These are phyloP conservation scores for Cryoendolithus antarcticus DNA, from an alignment of 2,329 filamentous ascomycete species.

Conservation along the genomic window DNA sequence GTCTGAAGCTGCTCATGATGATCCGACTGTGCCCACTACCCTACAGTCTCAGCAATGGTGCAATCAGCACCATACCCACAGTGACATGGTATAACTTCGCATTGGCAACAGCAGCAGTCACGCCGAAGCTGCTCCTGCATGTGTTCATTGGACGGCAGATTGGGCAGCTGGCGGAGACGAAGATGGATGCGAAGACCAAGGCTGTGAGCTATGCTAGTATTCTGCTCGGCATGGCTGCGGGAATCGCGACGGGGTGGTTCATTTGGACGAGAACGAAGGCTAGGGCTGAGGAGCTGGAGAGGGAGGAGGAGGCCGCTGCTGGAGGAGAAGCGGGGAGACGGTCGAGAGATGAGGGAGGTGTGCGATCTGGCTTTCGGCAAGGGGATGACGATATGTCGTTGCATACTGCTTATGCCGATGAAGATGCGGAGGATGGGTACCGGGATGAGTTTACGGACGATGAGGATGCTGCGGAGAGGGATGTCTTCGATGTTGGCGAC, in stretches of 20 bases:
- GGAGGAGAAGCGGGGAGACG: conserved; percentile 8
- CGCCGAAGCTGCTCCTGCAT: conserved; percentile 80
- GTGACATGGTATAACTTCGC: conserved; percentile 66
- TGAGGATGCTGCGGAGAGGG: conserved; percentile 30
- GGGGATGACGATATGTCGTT: conserved; percentile 38
- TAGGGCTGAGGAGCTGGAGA: conserved; percentile 37
- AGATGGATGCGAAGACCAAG: conserved; percentile 70
- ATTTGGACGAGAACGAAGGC: conserved; percentile 58
- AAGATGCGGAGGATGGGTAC: conserved; percentile 28
- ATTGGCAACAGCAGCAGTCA: conserved; percentile 67
- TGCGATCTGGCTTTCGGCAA: conserved; percentile 28
- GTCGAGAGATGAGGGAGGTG: background rate
- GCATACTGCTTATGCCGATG: conserved; percentile 41
- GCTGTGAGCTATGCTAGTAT: conserved; percentile 77
- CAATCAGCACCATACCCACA: conserved; percentile 84
- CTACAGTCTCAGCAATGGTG: conserved; percentile 87
- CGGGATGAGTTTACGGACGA: conserved; percentile 31
- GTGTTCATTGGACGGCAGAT: conserved; percentile 83
- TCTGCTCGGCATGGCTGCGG: conserved; percentile 55
- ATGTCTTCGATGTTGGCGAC: conserved; percentile 34
- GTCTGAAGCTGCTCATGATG: conserved; percentile 76
- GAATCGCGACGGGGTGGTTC: conserved; percentile 64
- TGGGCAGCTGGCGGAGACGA: conserved; percentile 71
- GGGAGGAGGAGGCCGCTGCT: conserved; percentile 29
- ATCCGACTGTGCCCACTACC: conserved; percentile 87